phyloP scores from a whole-genome alignment of 2,329 filamentous ascomycete genomes.

The Calonectria pteridis region DNA sequence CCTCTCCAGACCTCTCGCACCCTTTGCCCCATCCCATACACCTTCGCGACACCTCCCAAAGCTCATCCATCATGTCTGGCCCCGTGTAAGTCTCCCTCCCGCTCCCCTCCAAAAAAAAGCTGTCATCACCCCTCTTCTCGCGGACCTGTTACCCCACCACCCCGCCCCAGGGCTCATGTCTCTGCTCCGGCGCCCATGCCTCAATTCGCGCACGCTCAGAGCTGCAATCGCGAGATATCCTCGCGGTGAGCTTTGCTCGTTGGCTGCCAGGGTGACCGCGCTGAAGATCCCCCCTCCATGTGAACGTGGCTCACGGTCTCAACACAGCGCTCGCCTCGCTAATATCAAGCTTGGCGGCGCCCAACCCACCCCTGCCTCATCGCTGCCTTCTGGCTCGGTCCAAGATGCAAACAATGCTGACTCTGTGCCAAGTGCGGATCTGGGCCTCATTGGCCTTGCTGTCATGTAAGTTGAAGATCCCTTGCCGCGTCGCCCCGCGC shows the following conservation, averaged over 20 bases:
- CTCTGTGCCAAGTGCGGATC: slow-evolving; percentile 78
- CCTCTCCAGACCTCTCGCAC: slow-evolving; percentile 36
- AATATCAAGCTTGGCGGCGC: slow-evolving; percentile 78
- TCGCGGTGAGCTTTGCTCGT: slow-evolving; percentile 31
- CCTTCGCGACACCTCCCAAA: slow-evolving; percentile 29
- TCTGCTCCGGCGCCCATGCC: slow-evolving; percentile 38
- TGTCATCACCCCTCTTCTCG: slow-evolving; percentile 41
- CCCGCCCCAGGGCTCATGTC: slow-evolving; percentile 48
- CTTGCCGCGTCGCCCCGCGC: slow-evolving; percentile 30
- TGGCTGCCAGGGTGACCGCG: background rate
- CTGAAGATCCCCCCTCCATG: slow-evolving; percentile 33
- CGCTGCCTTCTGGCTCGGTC: slow-evolving; percentile 39
- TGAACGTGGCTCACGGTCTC: slow-evolving; percentile 52
- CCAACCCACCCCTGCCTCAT: slow-evolving; percentile 54
- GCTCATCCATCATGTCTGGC: slow-evolving; percentile 69
- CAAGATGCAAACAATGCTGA: slow-evolving; percentile 65
- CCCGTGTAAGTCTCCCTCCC: slow-evolving; percentile 70
- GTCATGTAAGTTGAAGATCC: slow-evolving; percentile 75
- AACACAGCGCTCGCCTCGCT: slow-evolving; percentile 78
- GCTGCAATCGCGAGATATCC: slow-evolving; percentile 38
- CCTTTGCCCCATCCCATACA: slow-evolving; percentile 25
- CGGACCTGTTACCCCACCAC: slow-evolving; percentile 54
- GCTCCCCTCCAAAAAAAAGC: slow-evolving; percentile 4
- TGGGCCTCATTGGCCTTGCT: slow-evolving; percentile 92
- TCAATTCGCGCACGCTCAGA: slow-evolving; percentile 51